Evolutionary conservation across 257 asterid genomes (phyloP).

Genomic region (Ligustrum vulgare): DNA sequence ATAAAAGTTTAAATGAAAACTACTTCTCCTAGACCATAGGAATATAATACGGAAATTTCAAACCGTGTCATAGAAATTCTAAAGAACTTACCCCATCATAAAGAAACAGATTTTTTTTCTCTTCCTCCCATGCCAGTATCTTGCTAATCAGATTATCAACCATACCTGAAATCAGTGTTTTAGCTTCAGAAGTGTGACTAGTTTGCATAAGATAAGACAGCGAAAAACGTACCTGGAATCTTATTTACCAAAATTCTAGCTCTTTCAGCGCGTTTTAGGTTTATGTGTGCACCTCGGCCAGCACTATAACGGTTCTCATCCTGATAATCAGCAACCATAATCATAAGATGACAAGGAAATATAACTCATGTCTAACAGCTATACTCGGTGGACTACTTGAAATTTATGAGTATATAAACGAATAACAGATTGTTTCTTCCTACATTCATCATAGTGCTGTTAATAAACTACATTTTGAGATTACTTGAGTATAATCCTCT

Average conservation of each 20-base stretch:
- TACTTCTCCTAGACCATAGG: neutral
- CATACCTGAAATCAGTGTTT: conserved; percentile 53
- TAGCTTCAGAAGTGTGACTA: conserved; percentile 21
- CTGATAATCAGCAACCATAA: conserved; percentile 32
- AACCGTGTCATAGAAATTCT: conserved; percentile 4
- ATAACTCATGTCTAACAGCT: neutral
- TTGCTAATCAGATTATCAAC: conserved; percentile 69
- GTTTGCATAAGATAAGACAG: conserved; percentile 19
- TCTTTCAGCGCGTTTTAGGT: conserved; percentile 89
- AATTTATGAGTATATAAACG: neutral
- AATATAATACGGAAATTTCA: neutral
- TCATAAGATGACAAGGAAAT: neutral
- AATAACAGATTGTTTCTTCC: neutral
- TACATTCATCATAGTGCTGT: neutral
- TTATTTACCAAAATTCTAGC: conserved; percentile 74
- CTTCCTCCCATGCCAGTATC: conserved; percentile 84
- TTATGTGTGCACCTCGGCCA: conserved; percentile 92
- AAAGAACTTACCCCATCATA: conserved; percentile 80
- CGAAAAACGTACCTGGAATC: conserved; percentile 68
- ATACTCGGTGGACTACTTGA: neutral
- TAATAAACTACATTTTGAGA: conserved; percentile 17
- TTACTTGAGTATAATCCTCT: conserved; percentile 73
- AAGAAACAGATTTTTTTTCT: conserved; percentile 69
- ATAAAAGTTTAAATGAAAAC: conserved; percentile 2
- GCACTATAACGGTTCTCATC: conserved; percentile 81